phyloP scores from a whole-genome alignment of 2,329 filamentous ascomycete species.

The Capronia americana region DNA sequence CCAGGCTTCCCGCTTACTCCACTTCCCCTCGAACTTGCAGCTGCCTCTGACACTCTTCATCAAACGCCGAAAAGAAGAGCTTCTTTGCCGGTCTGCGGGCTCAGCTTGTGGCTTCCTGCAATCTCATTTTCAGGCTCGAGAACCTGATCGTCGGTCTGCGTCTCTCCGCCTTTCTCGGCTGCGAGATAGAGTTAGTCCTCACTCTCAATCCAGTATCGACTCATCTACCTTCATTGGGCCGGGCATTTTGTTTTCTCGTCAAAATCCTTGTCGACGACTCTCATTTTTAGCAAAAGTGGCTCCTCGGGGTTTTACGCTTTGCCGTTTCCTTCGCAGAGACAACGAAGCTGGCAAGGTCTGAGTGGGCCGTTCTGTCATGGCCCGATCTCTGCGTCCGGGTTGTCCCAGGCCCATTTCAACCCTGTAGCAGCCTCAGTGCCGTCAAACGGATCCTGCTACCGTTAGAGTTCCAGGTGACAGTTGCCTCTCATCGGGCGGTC shows the following conservation, averaged over 20 bases:
- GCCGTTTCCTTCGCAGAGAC: slow-evolving; percentile 10
- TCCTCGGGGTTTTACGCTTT: slow-evolving; percentile 28
- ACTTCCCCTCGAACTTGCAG: slow-evolving; percentile 33
- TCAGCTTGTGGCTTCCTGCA: slow-evolving; percentile 26
- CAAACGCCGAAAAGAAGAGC: slow-evolving; percentile 18
- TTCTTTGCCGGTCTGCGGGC: slow-evolving; percentile 9
- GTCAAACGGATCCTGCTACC: slow-evolving; percentile 31
- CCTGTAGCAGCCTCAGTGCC: slow-evolving; percentile 32
- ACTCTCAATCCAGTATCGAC: slow-evolving; percentile 18
- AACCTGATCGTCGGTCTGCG: slow-evolving; percentile 20
- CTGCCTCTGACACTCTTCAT: slow-evolving; percentile 30
- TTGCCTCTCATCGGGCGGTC: slow-evolving; percentile 16
- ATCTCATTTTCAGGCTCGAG: slow-evolving; percentile 25
- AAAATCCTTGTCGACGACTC: slow-evolving; percentile 19
- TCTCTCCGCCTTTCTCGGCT: slow-evolving; percentile 25
- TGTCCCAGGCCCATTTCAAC: slow-evolving; percentile 29
- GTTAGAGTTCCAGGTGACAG: slow-evolving; percentile 35
- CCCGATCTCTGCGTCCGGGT: slow-evolving; percentile 24
- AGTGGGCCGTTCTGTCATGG: slow-evolving; percentile 15
- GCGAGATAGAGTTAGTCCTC: slow-evolving; percentile 22
- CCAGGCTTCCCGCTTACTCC: slow-evolving; percentile 24
- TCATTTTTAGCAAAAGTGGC: slow-evolving; percentile 30
- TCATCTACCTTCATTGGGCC: slow-evolving; percentile 6
- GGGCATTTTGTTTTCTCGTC: slow-evolving; percentile 24
- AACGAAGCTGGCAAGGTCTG: slow-evolving; percentile 14